A percentile compares a stretch with the other conserved stretches of the same genome.
These are phyloP conservation scores for Fusarium staphyleae DNA, from an alignment of 2,329 filamentous ascomycete species.

Conservation along the genomic window DNA sequence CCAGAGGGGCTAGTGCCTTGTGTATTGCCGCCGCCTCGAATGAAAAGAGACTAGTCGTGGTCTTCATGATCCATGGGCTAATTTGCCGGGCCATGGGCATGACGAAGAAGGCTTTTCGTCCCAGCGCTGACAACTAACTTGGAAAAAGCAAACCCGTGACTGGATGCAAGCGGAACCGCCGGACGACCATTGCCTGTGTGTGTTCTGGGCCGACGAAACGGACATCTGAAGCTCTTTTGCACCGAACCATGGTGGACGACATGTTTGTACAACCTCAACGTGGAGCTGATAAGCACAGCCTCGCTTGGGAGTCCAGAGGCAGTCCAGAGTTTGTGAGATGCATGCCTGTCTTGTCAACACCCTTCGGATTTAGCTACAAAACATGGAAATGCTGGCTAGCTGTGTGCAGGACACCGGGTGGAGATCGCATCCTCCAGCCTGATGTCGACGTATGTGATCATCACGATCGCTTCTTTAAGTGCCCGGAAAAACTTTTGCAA, in stretches of 20 bases:
- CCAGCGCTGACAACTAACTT: conserved; percentile 17
- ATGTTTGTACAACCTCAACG: conserved; percentile 5
- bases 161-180: conserved; percentile 22
- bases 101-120: conserved; percentile 17
- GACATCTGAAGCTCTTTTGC: background rate
- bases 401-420: background rate
- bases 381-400: background rate
- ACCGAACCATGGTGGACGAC: conserved; percentile 14
- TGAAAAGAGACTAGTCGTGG: background rate
- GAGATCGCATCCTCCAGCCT: background rate
- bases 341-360: too few species aligned
- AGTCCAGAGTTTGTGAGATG: too few species aligned
- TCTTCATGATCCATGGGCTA: conserved; percentile 25
- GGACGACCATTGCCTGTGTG: background rate
- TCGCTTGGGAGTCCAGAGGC: conserved; percentile 17
- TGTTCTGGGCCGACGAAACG: too few species aligned
- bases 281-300: conserved; percentile 7
- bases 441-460: background rate
- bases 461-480: background rate
- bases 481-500: background rate
- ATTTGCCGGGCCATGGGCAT: conserved; percentile 19
- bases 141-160: conserved; percentile 5
- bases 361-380: background rate
- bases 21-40: conserved; percentile 10
- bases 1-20: conserved; percentile 27